A percentile compares a stretch with the other conserved stretches of the same genome.
These are phyloP conservation scores for Croton laevigatus DNA, from an alignment of 441 rosid species.

Conservation along the genomic window DNA sequence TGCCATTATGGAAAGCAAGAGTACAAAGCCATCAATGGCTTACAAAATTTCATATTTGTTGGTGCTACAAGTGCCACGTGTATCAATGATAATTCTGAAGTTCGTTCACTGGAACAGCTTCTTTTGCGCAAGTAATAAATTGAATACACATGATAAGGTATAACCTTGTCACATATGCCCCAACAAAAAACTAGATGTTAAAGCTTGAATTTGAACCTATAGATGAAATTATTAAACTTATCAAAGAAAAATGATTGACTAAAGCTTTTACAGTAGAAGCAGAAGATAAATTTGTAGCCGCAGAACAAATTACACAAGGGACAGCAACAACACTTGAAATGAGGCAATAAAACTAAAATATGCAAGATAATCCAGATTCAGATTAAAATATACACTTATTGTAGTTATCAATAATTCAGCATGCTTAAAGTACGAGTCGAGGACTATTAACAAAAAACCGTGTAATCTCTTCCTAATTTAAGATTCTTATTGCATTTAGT, in stretches of 20 bases:
- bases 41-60: neutral
- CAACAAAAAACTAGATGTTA: neutral
- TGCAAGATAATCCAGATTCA: neutral
- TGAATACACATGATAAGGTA: neutral
- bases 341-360: neutral
- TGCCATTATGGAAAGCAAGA: neutral
- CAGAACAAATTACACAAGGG: neutral
- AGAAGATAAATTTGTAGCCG: neutral
- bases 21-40: neutral
- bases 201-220: neutral
- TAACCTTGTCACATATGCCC: neutral
- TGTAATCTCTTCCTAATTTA: neutral
- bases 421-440: too few relatives aligned
- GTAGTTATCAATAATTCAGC: too few relatives aligned
- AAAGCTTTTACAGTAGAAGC: neutral
- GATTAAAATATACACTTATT: neutral
- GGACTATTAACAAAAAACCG: neutral
- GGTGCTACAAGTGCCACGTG: neutral
- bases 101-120: too few relatives aligned
- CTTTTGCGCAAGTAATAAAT: too few relatives aligned
- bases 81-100: neutral
- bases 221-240: neutral
- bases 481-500: constrained; percentile 1
- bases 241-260: neutral
- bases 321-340: neutral